Percentiles rank a stretch among this genome's conserved stretches.
phyloP scores from a whole-genome alignment of 2,329 filamentous ascomycete species.

The Colletotrichum higginsianum region DNA sequence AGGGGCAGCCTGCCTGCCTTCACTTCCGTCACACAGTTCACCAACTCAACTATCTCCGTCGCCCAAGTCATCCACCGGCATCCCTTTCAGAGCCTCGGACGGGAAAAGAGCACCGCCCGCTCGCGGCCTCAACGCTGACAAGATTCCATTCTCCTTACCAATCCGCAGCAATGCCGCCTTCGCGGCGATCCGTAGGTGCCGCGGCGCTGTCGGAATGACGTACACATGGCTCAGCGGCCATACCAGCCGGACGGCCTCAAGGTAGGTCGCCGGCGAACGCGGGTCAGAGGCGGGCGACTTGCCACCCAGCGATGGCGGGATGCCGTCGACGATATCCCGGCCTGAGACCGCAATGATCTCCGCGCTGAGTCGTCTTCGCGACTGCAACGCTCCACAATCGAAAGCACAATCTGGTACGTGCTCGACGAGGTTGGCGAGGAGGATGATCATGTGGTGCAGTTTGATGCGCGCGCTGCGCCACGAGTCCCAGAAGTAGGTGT shows the following conservation, averaged over 20 bases:
- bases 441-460: slow-evolving; percentile 51
- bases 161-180: slow-evolving; percentile 50
- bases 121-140: slow-evolving; percentile 50
- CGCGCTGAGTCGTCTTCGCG: slow-evolving; percentile 49
- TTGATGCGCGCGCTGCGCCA: slow-evolving; percentile 54
- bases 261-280: slow-evolving; percentile 51
- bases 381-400: slow-evolving; percentile 46
- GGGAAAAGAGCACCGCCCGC: slow-evolving; percentile 3
- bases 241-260: slow-evolving; percentile 55
- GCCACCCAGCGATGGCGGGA: slow-evolving; percentile 48
- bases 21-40: not conserved
- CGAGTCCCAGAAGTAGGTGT: slow-evolving; percentile 52
- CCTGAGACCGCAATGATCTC: slow-evolving; percentile 48
- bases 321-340: slow-evolving; percentile 48
- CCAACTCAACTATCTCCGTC: not conserved
- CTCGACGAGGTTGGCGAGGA: slow-evolving; percentile 54
- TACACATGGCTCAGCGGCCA: slow-evolving; percentile 56
- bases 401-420: slow-evolving; percentile 48
- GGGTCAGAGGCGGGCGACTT: slow-evolving; percentile 45
- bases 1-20: not conserved
- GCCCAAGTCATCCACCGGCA: slow-evolving; percentile 20
- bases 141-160: slow-evolving; percentile 55
- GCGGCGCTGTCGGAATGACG: slow-evolving; percentile 48
- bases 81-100: slow-evolving; percentile 17
- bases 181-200: slow-evolving; percentile 49